Evolutionary conservation across 2,329 filamentous ascomycete species (phyloP), one percentile per base, ranked within the genome.

Genomic region (Stemphylium beticola): DNA sequence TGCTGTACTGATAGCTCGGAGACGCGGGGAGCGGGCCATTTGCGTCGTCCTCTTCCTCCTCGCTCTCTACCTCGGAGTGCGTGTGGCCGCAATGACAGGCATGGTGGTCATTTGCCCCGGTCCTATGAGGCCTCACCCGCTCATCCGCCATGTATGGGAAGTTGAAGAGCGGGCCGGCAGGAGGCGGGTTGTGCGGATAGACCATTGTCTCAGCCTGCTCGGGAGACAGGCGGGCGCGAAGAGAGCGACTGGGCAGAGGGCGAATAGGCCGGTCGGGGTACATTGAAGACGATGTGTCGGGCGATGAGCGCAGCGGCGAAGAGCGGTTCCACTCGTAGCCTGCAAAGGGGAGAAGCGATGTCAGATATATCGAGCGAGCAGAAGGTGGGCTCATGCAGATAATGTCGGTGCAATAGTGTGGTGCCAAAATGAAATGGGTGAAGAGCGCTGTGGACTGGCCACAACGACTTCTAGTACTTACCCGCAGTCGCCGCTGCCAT

Each of bases 251-350:
- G 38, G 95, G 95, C 57, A 99, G 81, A 52, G 95, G 95, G 72
- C 92, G 89, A 74, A 99, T 99, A 57, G 93, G 90, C 76, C 95
- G 88, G 73, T 96, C 91, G 63, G 92, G 92, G 74, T 91, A 96
- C 69, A 91, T 82, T 55, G 90, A 86, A 56, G 92, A 95, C 61
- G 87, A 83, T 55, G 89, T 89, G 81, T 96, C 92, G 62, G 87
- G 81, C 36, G 72, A 73, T 57, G 72, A 74, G 65, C 72, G 68
- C 62, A 76, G 65, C 65, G 74, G 68, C 66, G 73, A 75, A 49
- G 72, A 75, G 64, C 66, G 72, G 61, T 69, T 70, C 73, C 74
- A 76, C 66, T 76, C 74, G 68, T 76, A 77, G 65, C 72, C 74
- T 77, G 67, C 63, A 54, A 58, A 65, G 47, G 61, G 55, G 57